A percentile compares a stretch with the other conserved stretches of the same genome.
Evolutionary conservation across 805 yeast species (phyloP).

Genomic region (Clavispora vitiphila): DNA sequence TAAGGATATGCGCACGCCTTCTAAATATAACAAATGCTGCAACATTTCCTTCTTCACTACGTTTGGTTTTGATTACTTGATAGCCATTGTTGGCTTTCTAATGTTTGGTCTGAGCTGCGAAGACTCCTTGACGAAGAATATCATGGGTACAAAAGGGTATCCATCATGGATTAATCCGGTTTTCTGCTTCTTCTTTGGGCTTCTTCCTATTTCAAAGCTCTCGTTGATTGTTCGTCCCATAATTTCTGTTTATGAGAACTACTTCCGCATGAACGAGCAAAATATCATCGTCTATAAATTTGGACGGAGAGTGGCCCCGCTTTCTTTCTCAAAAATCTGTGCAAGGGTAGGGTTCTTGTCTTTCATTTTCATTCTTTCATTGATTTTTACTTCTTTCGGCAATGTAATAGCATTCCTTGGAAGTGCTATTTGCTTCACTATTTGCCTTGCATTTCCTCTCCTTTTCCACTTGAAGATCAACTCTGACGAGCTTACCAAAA

Average conservation of each 20-base stretch:
- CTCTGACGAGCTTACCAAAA: constrained; percentile 7
- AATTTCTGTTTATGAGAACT: constrained; percentile 32
- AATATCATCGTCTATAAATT: constrained; percentile 3
- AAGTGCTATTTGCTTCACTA: constrained; percentile 36
- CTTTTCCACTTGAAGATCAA: constrained; percentile 24
- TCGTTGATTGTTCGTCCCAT: constrained; percentile 37
- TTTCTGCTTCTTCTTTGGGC: constrained; percentile 30
- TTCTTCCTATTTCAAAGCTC: constrained; percentile 37
- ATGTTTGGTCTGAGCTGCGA: constrained; percentile 72
- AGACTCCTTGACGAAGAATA: constrained; percentile 75
- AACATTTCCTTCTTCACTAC: constrained; percentile 55
- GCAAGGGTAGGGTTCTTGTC: constrained; percentile 22
- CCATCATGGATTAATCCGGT: constrained; percentile 48
- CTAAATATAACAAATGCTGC: constrained; percentile 49
- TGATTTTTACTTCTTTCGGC: constrained; percentile 35
- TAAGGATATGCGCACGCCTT: constrained; percentile 70
- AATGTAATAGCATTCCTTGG: constrained; percentile 38
- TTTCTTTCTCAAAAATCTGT: constrained; percentile 4
- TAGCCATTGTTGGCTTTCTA: constrained; percentile 64
- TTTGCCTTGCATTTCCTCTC: constrained; percentile 37
- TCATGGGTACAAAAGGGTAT: constrained; percentile 61
- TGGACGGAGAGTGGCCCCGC: constrained; percentile 1
- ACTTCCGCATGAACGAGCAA: constrained; percentile 14
- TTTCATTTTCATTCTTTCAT: constrained; percentile 17
- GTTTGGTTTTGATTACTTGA: constrained; percentile 50